phyloP scores from a whole-genome alignment of 495 filamentous ascomycete species.

The Melanomma pulvis-pyrius region DNA sequence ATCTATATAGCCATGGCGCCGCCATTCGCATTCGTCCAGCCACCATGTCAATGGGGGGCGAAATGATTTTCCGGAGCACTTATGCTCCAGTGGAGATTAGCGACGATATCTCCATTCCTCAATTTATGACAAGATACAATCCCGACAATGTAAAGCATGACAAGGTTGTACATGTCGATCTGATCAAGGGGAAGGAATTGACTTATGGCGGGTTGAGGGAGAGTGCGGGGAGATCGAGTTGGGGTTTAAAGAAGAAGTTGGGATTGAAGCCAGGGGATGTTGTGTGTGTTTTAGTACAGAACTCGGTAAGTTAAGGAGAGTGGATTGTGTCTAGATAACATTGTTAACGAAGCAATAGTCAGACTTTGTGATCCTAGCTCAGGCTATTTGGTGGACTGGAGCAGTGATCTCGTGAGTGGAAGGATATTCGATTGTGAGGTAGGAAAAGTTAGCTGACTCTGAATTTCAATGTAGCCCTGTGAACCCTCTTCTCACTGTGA shows the following conservation, averaged over 20 bases:
- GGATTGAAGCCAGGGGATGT: constrained; percentile 11
- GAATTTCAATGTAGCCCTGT: constrained; percentile 12
- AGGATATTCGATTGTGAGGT: not conserved
- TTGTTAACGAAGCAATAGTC: constrained; percentile 1
- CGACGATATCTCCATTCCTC: constrained; percentile 20
- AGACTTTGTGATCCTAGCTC: constrained; percentile 20
- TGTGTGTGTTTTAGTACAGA: constrained; percentile 20
- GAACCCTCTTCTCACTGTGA: constrained; percentile 22
- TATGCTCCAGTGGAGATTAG: constrained; percentile 17
- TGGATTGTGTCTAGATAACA: not conserved
- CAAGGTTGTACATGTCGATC: constrained; percentile 30
- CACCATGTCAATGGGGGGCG: constrained; percentile 15
- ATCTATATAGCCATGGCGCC: constrained; percentile 2
- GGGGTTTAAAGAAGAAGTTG: constrained; percentile 16
- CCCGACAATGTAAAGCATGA: constrained; percentile 21
- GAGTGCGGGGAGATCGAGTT: constrained; percentile 12
- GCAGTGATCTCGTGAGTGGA: constrained; percentile 18
- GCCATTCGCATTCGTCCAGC: not conserved
- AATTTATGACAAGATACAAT: constrained; percentile 29
- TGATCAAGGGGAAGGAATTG: constrained; percentile 8
- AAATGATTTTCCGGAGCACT: constrained; percentile 14
- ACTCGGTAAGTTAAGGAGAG: constrained; percentile 4
- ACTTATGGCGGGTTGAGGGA: constrained; percentile 27
- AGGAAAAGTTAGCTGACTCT: not conserved
- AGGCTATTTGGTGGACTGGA: constrained; percentile 23